Percentiles rank a stretch among this genome's conserved stretches.
Evolutionary conservation across 23 red algal species (phyloP).

Genomic region (Gracilariopsis chorda): DNA sequence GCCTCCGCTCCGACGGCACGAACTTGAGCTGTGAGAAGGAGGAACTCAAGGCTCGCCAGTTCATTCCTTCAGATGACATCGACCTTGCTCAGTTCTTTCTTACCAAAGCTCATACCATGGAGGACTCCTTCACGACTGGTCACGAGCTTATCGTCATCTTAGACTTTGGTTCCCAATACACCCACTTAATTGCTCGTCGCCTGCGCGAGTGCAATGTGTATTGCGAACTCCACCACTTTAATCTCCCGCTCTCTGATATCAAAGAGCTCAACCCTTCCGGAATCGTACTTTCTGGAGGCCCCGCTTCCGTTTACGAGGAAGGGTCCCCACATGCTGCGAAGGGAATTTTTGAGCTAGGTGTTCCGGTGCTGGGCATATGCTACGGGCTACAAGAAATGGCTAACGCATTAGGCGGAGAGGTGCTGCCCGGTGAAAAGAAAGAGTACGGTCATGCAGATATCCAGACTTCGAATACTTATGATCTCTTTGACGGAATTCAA

Average conservation of each 20-base stretch:
- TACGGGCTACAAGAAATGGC: conserved; percentile 98
- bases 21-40: not conserved
- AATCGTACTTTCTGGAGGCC: conserved; percentile 89
- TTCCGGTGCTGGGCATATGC: conserved; percentile 95
- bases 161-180: conserved; percentile 98
- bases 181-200: conserved; percentile 90
- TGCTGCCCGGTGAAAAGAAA: conserved; percentile 61
- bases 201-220: conserved; percentile 83
- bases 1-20: not conserved
- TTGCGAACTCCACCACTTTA: conserved; percentile 81
- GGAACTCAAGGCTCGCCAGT: not conserved
- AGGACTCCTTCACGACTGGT: conserved; percentile 5
- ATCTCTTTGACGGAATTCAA: conserved; percentile 67
- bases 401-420: conserved; percentile 68
- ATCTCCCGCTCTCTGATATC: conserved; percentile 35
- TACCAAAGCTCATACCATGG: not conserved
- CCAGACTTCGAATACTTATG: not conserved
- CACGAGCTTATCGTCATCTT: conserved; percentile 89
- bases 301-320: conserved; percentile 88
- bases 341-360: conserved; percentile 71
- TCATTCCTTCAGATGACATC: not conserved
- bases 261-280: conserved; percentile 53
- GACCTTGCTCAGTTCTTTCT: no score
- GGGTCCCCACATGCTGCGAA: conserved; percentile 69
- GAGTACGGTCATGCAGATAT: conserved; percentile 89